These are phyloP conservation scores for Calocybe indica DNA, from an alignment of 768 basidiomycete genomes.

Conservation along the genomic window DNA sequence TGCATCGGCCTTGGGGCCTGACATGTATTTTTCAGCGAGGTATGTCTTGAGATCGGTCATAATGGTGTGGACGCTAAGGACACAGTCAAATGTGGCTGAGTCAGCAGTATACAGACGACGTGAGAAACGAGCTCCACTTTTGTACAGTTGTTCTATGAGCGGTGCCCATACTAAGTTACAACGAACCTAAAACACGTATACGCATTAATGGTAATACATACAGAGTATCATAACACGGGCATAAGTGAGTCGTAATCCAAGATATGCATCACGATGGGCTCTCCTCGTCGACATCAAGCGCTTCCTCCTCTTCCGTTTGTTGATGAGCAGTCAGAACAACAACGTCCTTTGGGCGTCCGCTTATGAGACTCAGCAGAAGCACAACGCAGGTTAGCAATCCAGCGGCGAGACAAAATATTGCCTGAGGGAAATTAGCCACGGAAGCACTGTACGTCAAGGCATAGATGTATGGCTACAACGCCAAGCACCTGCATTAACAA, in stretches of 20 bases:
- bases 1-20: slow-evolving; percentile 92
- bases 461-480: slow-evolving; percentile 57
- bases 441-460: slow-evolving; percentile 60
- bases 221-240: background rate
- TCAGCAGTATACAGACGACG: background rate
- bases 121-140: background rate
- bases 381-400: slow-evolving; percentile 48
- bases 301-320: background rate
- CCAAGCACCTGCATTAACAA: background rate
- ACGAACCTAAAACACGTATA: background rate
- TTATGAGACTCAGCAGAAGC: slow-evolving; percentile 35
- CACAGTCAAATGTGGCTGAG: background rate
- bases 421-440: slow-evolving; percentile 59
- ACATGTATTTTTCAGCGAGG: slow-evolving; percentile 91
- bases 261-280: background rate
- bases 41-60: slow-evolving; percentile 71
- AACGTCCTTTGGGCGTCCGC: slow-evolving; percentile 9
- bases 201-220: background rate
- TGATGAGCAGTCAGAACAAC: slow-evolving; percentile 6
- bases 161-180: background rate
- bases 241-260: too few relatives aligned
- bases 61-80: background rate
- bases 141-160: background rate
- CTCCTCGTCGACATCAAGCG: background rate
- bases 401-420: slow-evolving; percentile 60